Evolutionary conservation across 148 eudicot species (phyloP).

Genomic region (Bassia scoparia): DNA sequence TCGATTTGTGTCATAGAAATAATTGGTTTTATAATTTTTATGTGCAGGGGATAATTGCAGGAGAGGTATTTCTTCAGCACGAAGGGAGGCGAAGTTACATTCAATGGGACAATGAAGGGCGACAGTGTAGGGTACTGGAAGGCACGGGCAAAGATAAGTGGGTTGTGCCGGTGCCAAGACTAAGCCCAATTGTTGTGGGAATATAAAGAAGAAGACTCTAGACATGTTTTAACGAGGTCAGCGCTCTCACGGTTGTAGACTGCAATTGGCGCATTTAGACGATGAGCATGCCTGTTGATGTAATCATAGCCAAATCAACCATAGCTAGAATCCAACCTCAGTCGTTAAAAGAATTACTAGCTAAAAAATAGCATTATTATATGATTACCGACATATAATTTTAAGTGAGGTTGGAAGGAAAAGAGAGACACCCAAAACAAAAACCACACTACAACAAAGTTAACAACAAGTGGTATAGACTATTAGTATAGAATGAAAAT

Average conservation of each 20-base stretch:
- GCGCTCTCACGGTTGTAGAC: constrained; percentile 78
- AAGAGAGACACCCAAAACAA: background rate
- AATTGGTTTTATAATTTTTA: background rate
- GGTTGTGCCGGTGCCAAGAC: constrained; percentile 26
- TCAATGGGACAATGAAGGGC: constrained; percentile 88
- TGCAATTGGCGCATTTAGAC: constrained; percentile 96
- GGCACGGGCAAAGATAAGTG: constrained; percentile 80
- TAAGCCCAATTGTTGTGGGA: constrained; percentile 46
- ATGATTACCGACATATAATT: background rate
- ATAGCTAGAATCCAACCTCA: too few species aligned
- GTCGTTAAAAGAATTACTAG: constrained; percentile 4
- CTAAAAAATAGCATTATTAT: background rate
- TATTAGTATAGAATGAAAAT: too few species aligned
- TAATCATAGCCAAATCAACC: background rate
- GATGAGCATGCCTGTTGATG: constrained; percentile 59
- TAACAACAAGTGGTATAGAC: too few species aligned
- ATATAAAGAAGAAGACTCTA: constrained; percentile 89
- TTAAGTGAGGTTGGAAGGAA: background rate
- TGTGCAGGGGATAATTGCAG: constrained; percentile 61
- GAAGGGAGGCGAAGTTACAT: constrained; percentile 81
- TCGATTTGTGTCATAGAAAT: background rate
- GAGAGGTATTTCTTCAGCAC: constrained; percentile 94
- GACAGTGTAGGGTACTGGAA: constrained; percentile 89
- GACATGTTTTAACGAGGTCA: constrained; percentile 90
- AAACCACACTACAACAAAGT: too few species aligned